Base-by-base conservation (phyloP, 805 yeast genomes). In the Starmerella sp. region DNA sequence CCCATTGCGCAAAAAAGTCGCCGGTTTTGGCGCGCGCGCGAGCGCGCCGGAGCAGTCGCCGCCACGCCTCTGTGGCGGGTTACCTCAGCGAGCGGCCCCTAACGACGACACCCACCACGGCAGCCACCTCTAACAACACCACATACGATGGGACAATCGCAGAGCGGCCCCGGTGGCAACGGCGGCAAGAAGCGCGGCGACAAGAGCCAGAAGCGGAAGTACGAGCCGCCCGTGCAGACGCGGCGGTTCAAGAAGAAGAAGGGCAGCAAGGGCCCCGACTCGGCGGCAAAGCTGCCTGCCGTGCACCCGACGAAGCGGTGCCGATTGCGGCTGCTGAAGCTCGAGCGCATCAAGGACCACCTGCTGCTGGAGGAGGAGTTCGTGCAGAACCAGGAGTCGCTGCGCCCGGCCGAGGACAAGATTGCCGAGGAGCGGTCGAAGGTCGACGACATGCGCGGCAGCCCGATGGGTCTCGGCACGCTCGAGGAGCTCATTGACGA, bases 161-260 rank as follows among this genome's bases (percentile, higher is more conserved):
- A 58, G 30, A 61, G 65, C 31, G 65, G 65, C 35, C 58, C 63
- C 46, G 64, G 65, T 44, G 66, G 64, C 54, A 54, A 59, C 49
- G 62, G 63, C 48, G 49, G 49, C 10, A 60, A 63, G 54, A 61
- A 61, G 58, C 58, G 57, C 41, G 57, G 59, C 17, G 62, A 62
- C 54, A 63, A 64, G 56, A 90, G 91, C 72, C 97, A 97, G 66
- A 91, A 90, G 75, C 59, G 57, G 52, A 62, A 62, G 54, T 93
- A 91, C 71, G 98, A 93, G 72, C 97, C 98, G 37, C 98, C 98
- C 14, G 97, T 91, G 58, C 95, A 91, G 71, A 84, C 96, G 6
- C 82, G 90, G 62, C 59, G 56, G 52, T 85, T 88, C 65, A 96
- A 96, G 55, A 85, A 87, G 70, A 90, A 88, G 78, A 73, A 71